phyloP scores from a whole-genome alignment of 75 land plant genomes.

The Selaginella tamariscina region DNA sequence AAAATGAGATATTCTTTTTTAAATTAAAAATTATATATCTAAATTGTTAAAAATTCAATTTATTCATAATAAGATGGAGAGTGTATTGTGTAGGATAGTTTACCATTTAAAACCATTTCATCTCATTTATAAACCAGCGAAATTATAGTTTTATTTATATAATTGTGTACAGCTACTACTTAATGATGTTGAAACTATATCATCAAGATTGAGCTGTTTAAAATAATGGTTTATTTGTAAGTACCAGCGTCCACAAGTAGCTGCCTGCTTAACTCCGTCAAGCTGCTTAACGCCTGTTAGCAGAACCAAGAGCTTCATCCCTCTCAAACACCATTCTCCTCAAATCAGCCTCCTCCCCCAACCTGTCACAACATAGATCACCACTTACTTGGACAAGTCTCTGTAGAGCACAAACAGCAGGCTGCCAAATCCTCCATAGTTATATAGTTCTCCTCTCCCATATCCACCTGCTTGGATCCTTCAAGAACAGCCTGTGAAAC shows the following conservation, averaged over 20 bases:
- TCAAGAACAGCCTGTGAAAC: constrained; percentile 47
- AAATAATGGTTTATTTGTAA: too few relatives aligned
- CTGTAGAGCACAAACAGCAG: not conserved
- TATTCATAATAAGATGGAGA: too few relatives aligned
- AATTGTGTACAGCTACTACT: too few relatives aligned
- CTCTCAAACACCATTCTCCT: constrained; percentile 18
- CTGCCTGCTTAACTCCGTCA: constrained; percentile 9
- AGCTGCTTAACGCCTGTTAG: constrained; percentile 20
- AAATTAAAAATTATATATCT: too few relatives aligned
- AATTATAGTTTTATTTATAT: too few relatives aligned
- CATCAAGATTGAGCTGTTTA: too few relatives aligned
- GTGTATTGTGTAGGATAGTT: too few relatives aligned
- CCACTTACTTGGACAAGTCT: not conserved
- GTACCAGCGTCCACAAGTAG: not conserved
- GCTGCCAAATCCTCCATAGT: not conserved
- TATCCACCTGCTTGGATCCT: constrained; percentile 31
- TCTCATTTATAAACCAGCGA: too few relatives aligned
- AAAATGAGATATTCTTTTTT: too few relatives aligned
- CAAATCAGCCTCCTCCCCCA: constrained; percentile 1
- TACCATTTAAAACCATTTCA: too few relatives aligned
- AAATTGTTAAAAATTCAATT: too few relatives aligned
- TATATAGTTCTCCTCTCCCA: constrained; percentile 36
- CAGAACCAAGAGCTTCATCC: constrained; percentile 24
- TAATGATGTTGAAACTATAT: too few relatives aligned
- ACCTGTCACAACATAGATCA: not conserved